phyloP scores from a whole-genome alignment of 2,329 filamentous ascomycete genomes.

The Aspergillus spinulosporus region DNA sequence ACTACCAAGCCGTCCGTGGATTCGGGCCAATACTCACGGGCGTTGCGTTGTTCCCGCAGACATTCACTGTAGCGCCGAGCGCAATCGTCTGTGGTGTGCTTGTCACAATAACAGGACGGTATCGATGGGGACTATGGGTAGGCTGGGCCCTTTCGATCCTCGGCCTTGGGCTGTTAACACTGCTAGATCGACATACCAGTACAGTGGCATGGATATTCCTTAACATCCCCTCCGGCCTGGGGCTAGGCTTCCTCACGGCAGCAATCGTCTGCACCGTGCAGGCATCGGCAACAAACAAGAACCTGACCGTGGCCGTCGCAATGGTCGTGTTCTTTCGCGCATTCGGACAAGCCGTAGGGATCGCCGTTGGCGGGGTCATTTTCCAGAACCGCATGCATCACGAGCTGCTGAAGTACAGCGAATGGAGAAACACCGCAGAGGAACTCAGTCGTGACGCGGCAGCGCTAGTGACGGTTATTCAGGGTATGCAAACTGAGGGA shows the following conservation, averaged over 20 bases:
- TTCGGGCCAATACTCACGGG: conserved; percentile 37
- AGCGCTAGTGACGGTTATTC: conserved; percentile 12
- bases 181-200: conserved; percentile 26
- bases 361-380: conserved; percentile 12
- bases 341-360: conserved; percentile 13
- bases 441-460: conserved; percentile 9
- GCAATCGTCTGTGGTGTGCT: conserved; percentile 34
- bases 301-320: conserved; percentile 9
- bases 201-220: conserved; percentile 32
- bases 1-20: conserved; percentile 47
- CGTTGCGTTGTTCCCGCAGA: conserved; percentile 32
- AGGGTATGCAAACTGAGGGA: background rate
- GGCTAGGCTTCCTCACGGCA: conserved; percentile 30
- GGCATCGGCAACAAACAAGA: conserved; percentile 20
- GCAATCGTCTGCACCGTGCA: conserved; percentile 33
- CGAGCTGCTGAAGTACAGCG: background rate
- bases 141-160: conserved; percentile 31
- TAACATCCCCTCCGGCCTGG: conserved; percentile 30
- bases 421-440: background rate
- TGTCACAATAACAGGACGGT: conserved; percentile 37
- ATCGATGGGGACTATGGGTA: conserved; percentile 31
- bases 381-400: conserved; percentile 12
- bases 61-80: conserved; percentile 25
- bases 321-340: conserved; percentile 16
- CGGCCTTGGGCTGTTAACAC: conserved; percentile 30